phyloP scores from a whole-genome alignment of 2,329 filamentous ascomycete genomes.

The Claviceps sp. region DNA sequence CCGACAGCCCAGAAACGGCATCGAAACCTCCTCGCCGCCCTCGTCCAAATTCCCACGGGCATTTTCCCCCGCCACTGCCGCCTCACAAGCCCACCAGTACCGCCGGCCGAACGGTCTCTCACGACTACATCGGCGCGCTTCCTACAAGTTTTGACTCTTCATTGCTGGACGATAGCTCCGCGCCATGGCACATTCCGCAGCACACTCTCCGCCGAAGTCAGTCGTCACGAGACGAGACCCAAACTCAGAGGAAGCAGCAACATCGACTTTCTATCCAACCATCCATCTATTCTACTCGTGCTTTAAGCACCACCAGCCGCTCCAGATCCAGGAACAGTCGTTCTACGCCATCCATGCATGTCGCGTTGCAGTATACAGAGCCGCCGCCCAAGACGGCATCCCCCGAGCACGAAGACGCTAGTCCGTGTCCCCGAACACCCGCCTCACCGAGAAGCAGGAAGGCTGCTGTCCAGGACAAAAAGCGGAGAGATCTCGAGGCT shows the following conservation, averaged over 20 bases:
- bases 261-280: constrained; percentile 6
- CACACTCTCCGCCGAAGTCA: no score
- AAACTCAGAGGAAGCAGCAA: neutral
- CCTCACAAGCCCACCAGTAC: constrained; percentile 8
- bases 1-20: neutral
- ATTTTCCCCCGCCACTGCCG: neutral
- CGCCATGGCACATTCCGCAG: constrained; percentile 6
- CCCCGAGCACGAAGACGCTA: constrained; percentile 6
- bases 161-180: constrained; percentile 10
- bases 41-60: constrained; percentile 1
- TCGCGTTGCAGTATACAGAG: constrained; percentile 8
- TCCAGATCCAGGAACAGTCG: neutral
- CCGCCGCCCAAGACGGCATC: neutral
- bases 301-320: constrained; percentile 13
- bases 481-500: constrained; percentile 26
- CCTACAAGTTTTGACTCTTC: constrained; percentile 12
- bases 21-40: neutral
- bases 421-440: constrained; percentile 8
- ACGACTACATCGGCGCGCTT: constrained; percentile 12
- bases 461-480: constrained; percentile 27
- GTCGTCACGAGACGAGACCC: constrained; percentile 2
- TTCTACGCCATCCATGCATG: constrained; percentile 11
- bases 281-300: constrained; percentile 13
- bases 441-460: constrained; percentile 18
- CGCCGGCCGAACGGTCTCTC: constrained; percentile 5